Evolutionary conservation across 2,329 filamentous ascomycete genomes (phyloP).

Genomic region (Malbranchea cinnamomea): DNA sequence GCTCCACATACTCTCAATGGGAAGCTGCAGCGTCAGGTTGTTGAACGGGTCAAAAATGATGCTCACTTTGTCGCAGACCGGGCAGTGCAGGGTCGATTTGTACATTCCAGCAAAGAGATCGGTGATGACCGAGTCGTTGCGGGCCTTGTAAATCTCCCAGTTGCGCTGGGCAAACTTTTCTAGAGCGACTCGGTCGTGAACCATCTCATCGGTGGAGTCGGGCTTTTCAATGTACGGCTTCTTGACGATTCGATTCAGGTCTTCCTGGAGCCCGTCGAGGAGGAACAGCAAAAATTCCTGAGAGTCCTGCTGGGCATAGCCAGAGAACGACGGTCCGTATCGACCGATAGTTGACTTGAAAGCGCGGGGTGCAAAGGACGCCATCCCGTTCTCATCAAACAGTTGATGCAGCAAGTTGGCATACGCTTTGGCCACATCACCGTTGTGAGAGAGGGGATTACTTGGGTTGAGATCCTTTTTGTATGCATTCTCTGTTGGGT

Average conservation of each 20-base stretch:
- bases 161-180: conserved; percentile 73
- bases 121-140: conserved; percentile 89
- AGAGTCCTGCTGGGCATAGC: conserved; percentile 91
- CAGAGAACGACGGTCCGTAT: conserved; percentile 73
- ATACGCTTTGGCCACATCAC: conserved; percentile 76
- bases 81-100: conserved; percentile 92
- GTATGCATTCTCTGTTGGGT: conserved; percentile 43
- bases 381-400: conserved; percentile 51
- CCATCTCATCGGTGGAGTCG: conserved; percentile 93
- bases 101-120: conserved; percentile 97
- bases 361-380: conserved; percentile 60
- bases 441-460: conserved; percentile 75
- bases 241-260: conserved; percentile 81
- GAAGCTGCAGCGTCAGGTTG: conserved; percentile 79
- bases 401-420: conserved; percentile 61
- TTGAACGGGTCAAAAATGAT: conserved; percentile 98
- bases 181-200: conserved; percentile 66
- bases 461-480: conserved; percentile 66
- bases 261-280: conserved; percentile 86
- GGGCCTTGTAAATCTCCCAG: conserved; percentile 78
- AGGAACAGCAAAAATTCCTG: conserved; percentile 94
- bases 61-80: conserved; percentile 82
- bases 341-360: conserved; percentile 75
- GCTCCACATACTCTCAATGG: conserved; percentile 69
- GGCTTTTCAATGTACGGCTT: conserved; percentile 98